These are phyloP conservation scores for Pseudogymnoascus sp. DNA, from an alignment of 2,329 filamentous ascomycete species.

Conservation along the genomic window DNA sequence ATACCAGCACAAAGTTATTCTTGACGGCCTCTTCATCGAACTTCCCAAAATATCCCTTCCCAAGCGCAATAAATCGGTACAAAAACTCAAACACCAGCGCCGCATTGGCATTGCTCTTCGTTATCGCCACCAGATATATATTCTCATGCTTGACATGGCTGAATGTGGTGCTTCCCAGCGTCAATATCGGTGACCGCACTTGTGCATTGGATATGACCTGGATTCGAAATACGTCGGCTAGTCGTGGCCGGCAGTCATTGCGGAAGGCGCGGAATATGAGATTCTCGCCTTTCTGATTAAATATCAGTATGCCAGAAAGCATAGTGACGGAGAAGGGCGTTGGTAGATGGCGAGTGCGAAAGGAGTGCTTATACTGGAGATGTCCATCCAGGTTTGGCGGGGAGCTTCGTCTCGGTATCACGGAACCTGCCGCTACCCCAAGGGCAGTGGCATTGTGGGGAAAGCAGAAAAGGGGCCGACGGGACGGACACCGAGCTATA, in stretches of 20 bases:
- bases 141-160: constrained; percentile 99
- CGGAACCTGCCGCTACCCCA: constrained; percentile 5
- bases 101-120: constrained; percentile 98
- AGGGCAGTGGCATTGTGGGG: background rate
- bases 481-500: background rate
- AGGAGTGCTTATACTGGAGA: constrained; percentile 6
- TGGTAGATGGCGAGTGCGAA: constrained; percentile 8
- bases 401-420: constrained; percentile 3
- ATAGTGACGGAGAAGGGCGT: constrained; percentile 45
- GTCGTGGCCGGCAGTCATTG: constrained; percentile 92
- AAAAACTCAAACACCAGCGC: constrained; percentile 97
- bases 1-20: constrained; percentile 99
- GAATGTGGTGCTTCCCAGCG: constrained; percentile 94
- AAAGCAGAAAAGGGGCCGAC: background rate
- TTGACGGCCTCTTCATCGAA: constrained; percentile 99
- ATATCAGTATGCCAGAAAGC: constrained; percentile 94
- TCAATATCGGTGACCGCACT: constrained; percentile 94
- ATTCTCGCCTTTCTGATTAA: constrained; percentile 99
- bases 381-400: constrained; percentile 5
- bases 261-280: constrained; percentile 98
- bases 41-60: constrained; percentile 95
- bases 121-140: constrained; percentile 94
- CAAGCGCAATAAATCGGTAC: constrained; percentile 82
- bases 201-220: constrained; percentile 98
- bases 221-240: constrained; percentile 98